A percentile compares a stretch with the other conserved stretches of the same genome.
Conservation (phyloP, 2,329 filamentous ascomycete species). For the Chrysoporthe cubensis region DNA sequence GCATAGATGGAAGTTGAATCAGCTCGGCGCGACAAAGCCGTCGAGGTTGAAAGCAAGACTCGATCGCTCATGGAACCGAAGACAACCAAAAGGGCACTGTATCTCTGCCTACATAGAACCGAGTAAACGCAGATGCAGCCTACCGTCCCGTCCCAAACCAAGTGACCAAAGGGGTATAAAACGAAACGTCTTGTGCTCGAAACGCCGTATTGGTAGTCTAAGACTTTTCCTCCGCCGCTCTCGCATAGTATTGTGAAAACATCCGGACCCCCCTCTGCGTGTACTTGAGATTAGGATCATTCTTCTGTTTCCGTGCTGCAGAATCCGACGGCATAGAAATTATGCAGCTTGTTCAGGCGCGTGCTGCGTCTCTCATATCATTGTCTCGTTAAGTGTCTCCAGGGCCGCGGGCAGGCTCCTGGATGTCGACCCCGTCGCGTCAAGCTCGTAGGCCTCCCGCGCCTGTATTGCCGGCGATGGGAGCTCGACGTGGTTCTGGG, state of each 20-base stretch:
- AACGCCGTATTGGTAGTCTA: slow-evolving; percentile 3
- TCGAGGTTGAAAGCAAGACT: neutral
- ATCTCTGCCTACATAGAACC: neutral
- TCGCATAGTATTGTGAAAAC: too few relatives aligned
- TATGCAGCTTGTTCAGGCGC: neutral
- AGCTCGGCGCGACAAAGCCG: neutral
- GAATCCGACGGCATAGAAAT: neutral
- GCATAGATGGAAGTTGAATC: too few relatives aligned
- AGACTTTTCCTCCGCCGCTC: neutral
- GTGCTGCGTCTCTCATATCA: slow-evolving; percentile 3
- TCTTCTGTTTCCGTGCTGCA: neutral
- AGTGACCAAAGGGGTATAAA: slow-evolving; percentile 2
- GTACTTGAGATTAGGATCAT: neutral
- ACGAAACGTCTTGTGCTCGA: neutral
- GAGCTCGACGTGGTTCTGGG: slow-evolving; percentile 50
- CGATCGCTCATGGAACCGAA: neutral
- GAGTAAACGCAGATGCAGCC: neutral
- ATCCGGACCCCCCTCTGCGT: too few relatives aligned
- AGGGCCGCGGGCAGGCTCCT: slow-evolving; percentile 36
- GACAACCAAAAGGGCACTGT: neutral
- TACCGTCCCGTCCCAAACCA: neutral
- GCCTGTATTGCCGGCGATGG: slow-evolving; percentile 51
- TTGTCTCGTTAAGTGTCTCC: slow-evolving; percentile 34
- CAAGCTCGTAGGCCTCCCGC: slow-evolving; percentile 28
- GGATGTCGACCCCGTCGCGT: slow-evolving; percentile 1